Evolutionary conservation across 306 rosid genomes (phyloP), one percentile per base, ranked within the genome.

Genomic region (Begonia masoniana): DNA sequence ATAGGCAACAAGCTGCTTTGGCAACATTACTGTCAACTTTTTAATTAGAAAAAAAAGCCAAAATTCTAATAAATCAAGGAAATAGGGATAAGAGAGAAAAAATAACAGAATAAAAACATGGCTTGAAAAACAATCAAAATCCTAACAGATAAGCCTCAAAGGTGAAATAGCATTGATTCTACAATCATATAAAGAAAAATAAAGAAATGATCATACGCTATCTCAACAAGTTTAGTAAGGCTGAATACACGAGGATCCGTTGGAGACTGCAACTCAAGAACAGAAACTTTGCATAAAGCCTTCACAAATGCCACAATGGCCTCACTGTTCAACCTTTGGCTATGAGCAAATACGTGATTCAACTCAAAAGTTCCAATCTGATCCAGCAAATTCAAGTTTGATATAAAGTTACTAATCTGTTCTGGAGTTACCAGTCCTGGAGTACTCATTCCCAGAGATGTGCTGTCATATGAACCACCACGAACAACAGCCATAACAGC

Each of bases 191-290:
- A 31, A 12, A 12, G 59, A 13, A n/a, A 14, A 50, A 39, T 12
- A 31, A 48, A 47, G 62, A 56, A 57, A 61, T 62, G 63, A 69
- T 65, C 95, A 79, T 79, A 92, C 99, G 99, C 96, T 50, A 86
- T 82, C 69, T 92, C 99, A 56, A 92, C 99, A 64, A 92, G 65
- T 79, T 92, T 92, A 26, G 99, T 92, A 66, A 92, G 99, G 78
- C 96, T 84, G 76, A 92, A 92, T 50, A 92, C 96, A 60, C 99
- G 99, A 62, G 99, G 99, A 46, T 92, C 99, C 56, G 93, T 83
- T 66, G 93, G 99, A 81, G 99, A 86, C 77, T 92, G 99, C 83
- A 92, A 74, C 77, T 92, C 99, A 45, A 74, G 73, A 71, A 86
- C 79, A 69, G 99, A 75, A 65, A 86, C 93, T 78, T 92, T 92